A percentile compares a stretch with the other conserved stretches of the same genome.
These are phyloP conservation scores for Pichia sp. DNA, from an alignment of 1,139 yeast genomes.

Conservation along the genomic window DNA sequence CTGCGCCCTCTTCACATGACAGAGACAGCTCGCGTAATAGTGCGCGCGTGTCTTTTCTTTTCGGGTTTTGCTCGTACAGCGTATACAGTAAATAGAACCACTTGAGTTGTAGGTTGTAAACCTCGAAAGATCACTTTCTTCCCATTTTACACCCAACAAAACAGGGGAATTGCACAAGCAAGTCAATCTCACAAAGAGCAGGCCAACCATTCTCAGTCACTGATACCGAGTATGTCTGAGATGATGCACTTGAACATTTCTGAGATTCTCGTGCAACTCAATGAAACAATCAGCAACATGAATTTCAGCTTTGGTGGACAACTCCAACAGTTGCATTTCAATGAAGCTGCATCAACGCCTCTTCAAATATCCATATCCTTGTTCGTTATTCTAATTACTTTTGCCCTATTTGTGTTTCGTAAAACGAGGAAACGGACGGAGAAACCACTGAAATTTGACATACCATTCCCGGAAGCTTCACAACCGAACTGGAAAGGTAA, in stretches of 20 bases:
- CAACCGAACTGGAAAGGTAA: conserved; percentile 91
- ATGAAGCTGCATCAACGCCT: conserved; percentile 12
- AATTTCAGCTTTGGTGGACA: conserved; percentile 6
- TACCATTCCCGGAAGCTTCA: conserved; percentile 75
- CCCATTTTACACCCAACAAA: too few species aligned
- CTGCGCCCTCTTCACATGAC: too few species aligned
- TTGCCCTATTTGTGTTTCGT: conserved; percentile 18
- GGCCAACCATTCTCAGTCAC: background rate
- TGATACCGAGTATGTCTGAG: background rate
- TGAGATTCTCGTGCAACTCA: conserved; percentile 7
- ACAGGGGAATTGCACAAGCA: too few species aligned
- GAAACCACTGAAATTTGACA: conserved; percentile 40
- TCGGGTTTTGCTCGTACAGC: too few species aligned
- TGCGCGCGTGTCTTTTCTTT: too few species aligned
- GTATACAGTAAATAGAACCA: too few species aligned
- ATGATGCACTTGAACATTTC: conserved; percentile 7
- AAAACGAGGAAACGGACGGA: conserved; percentile 25
- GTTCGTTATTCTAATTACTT: conserved; percentile 18
- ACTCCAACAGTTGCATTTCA: conserved; percentile 3
- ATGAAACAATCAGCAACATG: conserved; percentile 5
- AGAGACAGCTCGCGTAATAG: too few species aligned
- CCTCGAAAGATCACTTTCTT: too few species aligned
- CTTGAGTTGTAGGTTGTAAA: too few species aligned
- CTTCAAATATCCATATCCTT: conserved; percentile 25
- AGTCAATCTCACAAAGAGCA: too few species aligned